These are phyloP conservation scores for Eragrostis nindensis DNA, from an alignment of 176 grass and related monocot genomes.

Conservation along the genomic window DNA sequence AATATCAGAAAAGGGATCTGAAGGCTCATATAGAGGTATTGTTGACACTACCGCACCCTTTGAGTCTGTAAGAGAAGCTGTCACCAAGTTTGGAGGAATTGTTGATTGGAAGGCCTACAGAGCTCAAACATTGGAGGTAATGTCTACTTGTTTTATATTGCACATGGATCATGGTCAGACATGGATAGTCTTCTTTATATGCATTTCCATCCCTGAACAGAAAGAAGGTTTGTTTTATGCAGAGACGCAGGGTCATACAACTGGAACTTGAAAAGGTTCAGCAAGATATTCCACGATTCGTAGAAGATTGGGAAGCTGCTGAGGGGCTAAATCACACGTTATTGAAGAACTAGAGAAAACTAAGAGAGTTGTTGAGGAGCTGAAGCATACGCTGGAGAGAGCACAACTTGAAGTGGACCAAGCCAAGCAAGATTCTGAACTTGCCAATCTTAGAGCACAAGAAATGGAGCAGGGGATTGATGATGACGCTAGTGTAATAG, in stretches of 20 bases:
- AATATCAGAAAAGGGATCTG: constrained; percentile 44
- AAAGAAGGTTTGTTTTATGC: constrained; percentile 38
- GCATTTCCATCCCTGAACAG: constrained; percentile 17
- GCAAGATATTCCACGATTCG: constrained; percentile 63
- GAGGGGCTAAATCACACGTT: constrained; percentile 58
- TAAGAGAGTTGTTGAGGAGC: constrained; percentile 64
- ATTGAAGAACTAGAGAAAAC: constrained; percentile 66
- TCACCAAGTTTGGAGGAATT: constrained; percentile 89
- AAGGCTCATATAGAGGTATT: constrained; percentile 54
- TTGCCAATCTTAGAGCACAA: constrained; percentile 66
- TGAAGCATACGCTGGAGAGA: constrained; percentile 83
- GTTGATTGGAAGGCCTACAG: constrained; percentile 95
- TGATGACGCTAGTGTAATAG: constrained; percentile 68
- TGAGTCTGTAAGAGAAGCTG: constrained; percentile 91
- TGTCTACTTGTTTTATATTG: constrained; percentile 8
- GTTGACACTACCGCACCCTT: constrained; percentile 83
- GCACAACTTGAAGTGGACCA: constrained; percentile 72
- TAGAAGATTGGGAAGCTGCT: constrained; percentile 56
- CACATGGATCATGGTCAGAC: constrained; percentile 10
- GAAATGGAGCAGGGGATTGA: constrained; percentile 80
- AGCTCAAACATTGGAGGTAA: constrained; percentile 76
- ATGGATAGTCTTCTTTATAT: constrained; percentile 3
- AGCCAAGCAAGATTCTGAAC: constrained; percentile 87
- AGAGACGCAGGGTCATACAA: constrained; percentile 60
- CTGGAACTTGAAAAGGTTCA: constrained; percentile 78